Base-by-base conservation (phyloP, 257 asterid genomes). In the Petrea volubilis region DNA sequence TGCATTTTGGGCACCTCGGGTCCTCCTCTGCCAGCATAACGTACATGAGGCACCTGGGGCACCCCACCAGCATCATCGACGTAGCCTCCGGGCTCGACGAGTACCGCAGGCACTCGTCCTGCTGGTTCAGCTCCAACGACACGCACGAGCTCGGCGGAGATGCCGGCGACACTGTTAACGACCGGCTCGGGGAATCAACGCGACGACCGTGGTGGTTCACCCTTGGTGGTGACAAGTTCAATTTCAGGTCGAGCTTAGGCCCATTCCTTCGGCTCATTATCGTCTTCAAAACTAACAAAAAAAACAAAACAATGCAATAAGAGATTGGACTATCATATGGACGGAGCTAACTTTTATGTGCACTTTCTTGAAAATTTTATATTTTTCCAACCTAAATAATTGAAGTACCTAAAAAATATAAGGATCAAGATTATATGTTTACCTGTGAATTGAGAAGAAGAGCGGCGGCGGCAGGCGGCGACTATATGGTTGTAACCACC, bases 21-120 rank as follows among this genome's bases (percentile, higher is more conserved):
- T 91, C 96, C 73, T 81, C 86, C 80, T 86, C 96, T 0, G 98
- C 73, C 5, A 94, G 80, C 96, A 94, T 94, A 62, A 94, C 87
- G 67, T 94, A 94, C 97, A 94, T 91, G 34, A 94, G 89, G 80
- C 99, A 91, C 34, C 96, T 80, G 0, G 96, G 97, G 77, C 99
- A 94, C 1, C 96, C 96, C 17, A 78, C 96, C 34, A 85, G 84
- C 83, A 80, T 65, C 90, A 85, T 82, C n/a, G 96, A 84, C 10
- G 94, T 83, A 0, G 96, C 80, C 67, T 82, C 87, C 0, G 87
- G 83, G 74, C 84, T 78, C 6, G 75, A 67, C 14, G 96, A 84
- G 86, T 78, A 82, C 3, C 80, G 17, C 28, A 73, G 80, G 58
- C 41, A 40, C 59, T 73, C 91, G 1, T 85, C 90, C 24, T 71